Conservation (phyloP, 768 basidiomycete genomes). For the Suillus tomentosus region DNA sequence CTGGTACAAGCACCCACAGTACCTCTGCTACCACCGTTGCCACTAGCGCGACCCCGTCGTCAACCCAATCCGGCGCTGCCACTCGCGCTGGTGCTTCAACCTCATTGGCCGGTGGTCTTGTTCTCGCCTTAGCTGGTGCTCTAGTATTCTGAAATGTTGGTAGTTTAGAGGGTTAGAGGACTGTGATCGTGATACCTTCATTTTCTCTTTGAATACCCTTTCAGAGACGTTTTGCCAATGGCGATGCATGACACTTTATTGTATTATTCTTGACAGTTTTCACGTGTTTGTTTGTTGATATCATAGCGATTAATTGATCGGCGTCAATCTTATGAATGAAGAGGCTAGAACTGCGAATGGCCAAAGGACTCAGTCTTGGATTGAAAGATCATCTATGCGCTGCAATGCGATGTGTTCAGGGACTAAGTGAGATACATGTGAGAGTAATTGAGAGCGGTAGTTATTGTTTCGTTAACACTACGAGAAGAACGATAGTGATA, state of each 20-base stretch:
- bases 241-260: constrained; percentile 20
- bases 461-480: too few relatives aligned
- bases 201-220: constrained; percentile 3
- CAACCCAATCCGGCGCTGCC: constrained; percentile 24
- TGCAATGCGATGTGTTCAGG: too few relatives aligned
- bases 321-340: too few relatives aligned
- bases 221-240: constrained; percentile 11
- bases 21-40: not conserved
- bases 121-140: constrained; percentile 26
- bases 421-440: too few relatives aligned
- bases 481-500: too few relatives aligned
- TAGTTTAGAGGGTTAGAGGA: constrained; percentile 6
- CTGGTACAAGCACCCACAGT: constrained; percentile 10
- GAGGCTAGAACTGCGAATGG: too few relatives aligned
- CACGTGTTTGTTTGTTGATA: not conserved
- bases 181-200: constrained; percentile 10
- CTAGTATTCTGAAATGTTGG: constrained; percentile 20
- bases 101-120: constrained; percentile 23
- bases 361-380: too few relatives aligned
- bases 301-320: not conserved
- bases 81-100: constrained; percentile 22
- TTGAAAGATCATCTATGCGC: too few relatives aligned
- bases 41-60: constrained; percentile 13
- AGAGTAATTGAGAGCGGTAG: too few relatives aligned
- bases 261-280: constrained; percentile 19